Base-by-base conservation (phyloP, 176 grass and related monocot genomes). In the Eragrostis curvula region DNA sequence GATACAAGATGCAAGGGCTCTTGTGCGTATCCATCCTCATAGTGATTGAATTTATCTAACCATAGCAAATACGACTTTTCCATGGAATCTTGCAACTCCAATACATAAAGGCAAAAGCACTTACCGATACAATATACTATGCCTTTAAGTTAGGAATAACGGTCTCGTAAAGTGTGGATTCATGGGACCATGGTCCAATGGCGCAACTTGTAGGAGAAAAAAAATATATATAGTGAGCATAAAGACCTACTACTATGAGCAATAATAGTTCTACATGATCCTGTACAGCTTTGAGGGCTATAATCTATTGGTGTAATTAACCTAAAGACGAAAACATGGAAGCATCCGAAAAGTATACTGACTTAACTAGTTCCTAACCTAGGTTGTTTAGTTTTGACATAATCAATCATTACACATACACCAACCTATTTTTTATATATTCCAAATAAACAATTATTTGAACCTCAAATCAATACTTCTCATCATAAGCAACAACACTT, bases 91-190 rank as follows among this genome's bases (percentile, higher is more conserved):
- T 3, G 56, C 25, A n/a, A 4, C 46, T 55, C 12, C 23, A 3
- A 48, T 27, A 47, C 24, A 40, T 85, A 89, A 89, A 75, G 63
- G 0, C 1, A n/a, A 73, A 65, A 65, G 25, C 64, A 65, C 77
- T 71, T 40, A 42, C 1, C 0, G 17, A 5, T 44, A 53, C 14
- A 24, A 14, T 32, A 45, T 25, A n/a, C n/a, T n/a, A 11, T 9
- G 0, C 16, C 13, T 83, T 44, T 44, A 75, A 15, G 47, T 9
- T n/a, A 29, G 5, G 63, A 64, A 70, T 61, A 89, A 63, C 20
- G 7, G 44, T 40, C 44, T 62, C 0, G 0, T 53, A 46, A 84
- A 75, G 5, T 23, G 14, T 7, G 1, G 14, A 55, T 79, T 75
- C 57, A 8, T 63, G 25, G 40, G 45, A 30, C 20, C 8, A 4